Evolutionary conservation across 495 filamentous ascomycete genomes (phyloP), one percentile per base, ranked within the genome.

Genomic region (Sordaria brevicollis): DNA sequence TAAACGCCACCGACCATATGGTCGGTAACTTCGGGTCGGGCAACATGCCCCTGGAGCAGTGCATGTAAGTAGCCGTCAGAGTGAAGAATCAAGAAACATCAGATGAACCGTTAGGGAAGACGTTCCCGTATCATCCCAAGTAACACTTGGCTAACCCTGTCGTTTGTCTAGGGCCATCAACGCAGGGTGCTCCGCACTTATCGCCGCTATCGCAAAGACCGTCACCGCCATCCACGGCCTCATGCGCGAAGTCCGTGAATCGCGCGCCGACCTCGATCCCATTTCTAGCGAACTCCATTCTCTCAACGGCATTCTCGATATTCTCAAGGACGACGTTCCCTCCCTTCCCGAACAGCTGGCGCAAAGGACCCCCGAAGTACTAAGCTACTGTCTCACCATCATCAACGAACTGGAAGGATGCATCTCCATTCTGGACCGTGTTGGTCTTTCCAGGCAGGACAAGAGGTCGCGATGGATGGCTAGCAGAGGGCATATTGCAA

Each of bases 261-360:
- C 81, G 4, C 76, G 83, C 19, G 72, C 78, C 57, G 83, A 86
- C 15, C 71, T 84, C 13, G 81, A 85, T 65, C 75, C 71, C 67
- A 76, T 86, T 19, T 82, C 83, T 29, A 78, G 79, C 69, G 83
- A 86, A 67, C 74, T 86, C n/a, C 78, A 81, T 70, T 85, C 83
- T 9, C 77, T 86, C 65, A 77, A 82, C 66, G 78, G 75, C 35
- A 76, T 83, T 5, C 74, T 86, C 21, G 79, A 79, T 36, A 71
- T 85, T 6, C 73, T 86, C 33, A 78, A 79, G 19, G 81, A 85
- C 66, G 83, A 86, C 73, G 81, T 78, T 11, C 67, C 69, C 3
- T 66, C 75, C 57, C 79, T 84, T 38, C 81, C 81, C 17, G 67
- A 74, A 2, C 72, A 77, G 11, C 72, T 84, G 29, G 77, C 77